Evolutionary conservation across 345 rosid genomes (phyloP), one percentile per base, ranked within the genome.

Genomic region (Passiflora organensis): DNA sequence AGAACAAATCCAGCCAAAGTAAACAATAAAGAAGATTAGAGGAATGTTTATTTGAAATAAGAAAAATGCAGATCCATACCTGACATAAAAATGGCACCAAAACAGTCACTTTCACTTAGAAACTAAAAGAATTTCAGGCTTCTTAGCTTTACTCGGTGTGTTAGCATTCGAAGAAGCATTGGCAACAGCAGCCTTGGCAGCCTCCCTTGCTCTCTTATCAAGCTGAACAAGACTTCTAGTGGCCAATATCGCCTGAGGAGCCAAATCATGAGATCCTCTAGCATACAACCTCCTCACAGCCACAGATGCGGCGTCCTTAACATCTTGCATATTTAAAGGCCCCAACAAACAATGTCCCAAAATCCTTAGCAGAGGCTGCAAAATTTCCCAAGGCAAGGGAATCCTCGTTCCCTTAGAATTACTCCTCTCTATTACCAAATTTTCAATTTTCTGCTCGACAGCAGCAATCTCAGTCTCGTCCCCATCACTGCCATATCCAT

Each of bases 341-440:
- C 94, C 91, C 19, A 93, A 70, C 69, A 93, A 68, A 62, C 95
- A 93, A 47, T 89, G 99, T 21, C 96, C 96, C 23, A 86, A 46
- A 58, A 93, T 84, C 49, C 94, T 69, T 74, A 89, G 59, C 8
- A 76, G 58, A 0, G 96, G 95, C 78, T 90, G 95, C 66, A 86
- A 58, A 44, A 93, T 69, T 76, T 93, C 96, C 99, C 96, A 93
- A 6, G 97, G 95, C 44, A 93, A 71, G 11, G 99, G 94, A 74
- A 89, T 89, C 61, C 95, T 74, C 59, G 77, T 87, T 1, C 89
- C 79, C 48, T 70, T 70, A 9, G 38, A 43, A 38, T 77, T 60
- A 5, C 58, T 72, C 37, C 70, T 64, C 44, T 70, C 77, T 11
- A 85, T 58, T 15, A 56, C 60, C 72, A 81, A 65, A 34, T 54